A percentile compares a stretch with the other conserved stretches of the same genome.
These are phyloP conservation scores for Candida germanica DNA, from an alignment of 805 yeast genomes.

Conservation along the genomic window DNA sequence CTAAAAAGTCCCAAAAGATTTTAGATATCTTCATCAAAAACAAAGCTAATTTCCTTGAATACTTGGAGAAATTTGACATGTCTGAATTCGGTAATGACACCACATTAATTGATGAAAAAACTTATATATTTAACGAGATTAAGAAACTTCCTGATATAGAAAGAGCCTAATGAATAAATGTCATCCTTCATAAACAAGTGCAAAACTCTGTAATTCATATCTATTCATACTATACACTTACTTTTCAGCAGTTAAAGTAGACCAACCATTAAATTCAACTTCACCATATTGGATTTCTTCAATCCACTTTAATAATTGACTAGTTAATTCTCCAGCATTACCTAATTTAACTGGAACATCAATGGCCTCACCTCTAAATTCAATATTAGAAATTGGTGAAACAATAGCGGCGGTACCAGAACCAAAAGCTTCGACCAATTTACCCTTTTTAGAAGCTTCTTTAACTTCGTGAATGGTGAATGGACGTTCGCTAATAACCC, in stretches of 20 bases:
- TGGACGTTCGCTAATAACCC: slow-evolving; percentile 83
- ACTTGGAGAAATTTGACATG: slow-evolving; percentile 63
- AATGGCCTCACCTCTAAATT: slow-evolving; percentile 72
- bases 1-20: slow-evolving; percentile 77
- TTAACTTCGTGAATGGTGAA: slow-evolving; percentile 77
- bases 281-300: slow-evolving; percentile 87
- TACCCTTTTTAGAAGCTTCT: slow-evolving; percentile 74
- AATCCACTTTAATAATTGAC: slow-evolving; percentile 79
- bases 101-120: slow-evolving; percentile 72
- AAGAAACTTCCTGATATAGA: slow-evolving; percentile 64
- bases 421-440: slow-evolving; percentile 91
- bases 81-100: slow-evolving; percentile 63
- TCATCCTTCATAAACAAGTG: too few relatives aligned
- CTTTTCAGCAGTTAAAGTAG: slow-evolving; percentile 29
- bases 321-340: slow-evolving; percentile 79
- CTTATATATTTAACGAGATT: slow-evolving; percentile 73
- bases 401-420: slow-evolving; percentile 98
- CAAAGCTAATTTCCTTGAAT: slow-evolving; percentile 68
- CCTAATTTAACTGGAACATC: slow-evolving; percentile 76
- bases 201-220: too few relatives aligned
- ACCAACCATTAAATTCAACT: slow-evolving; percentile 59
- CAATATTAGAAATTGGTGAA: slow-evolving; percentile 86
- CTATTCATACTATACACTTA: slow-evolving; percentile 1
- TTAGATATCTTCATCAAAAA: slow-evolving; percentile 81
- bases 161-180: slow-evolving; percentile 17